A percentile compares a stretch with the other conserved stretches of the same genome.
Conservation (phyloP, 2,329 filamentous ascomycete genomes). For the Hypoxylon sp. region DNA sequence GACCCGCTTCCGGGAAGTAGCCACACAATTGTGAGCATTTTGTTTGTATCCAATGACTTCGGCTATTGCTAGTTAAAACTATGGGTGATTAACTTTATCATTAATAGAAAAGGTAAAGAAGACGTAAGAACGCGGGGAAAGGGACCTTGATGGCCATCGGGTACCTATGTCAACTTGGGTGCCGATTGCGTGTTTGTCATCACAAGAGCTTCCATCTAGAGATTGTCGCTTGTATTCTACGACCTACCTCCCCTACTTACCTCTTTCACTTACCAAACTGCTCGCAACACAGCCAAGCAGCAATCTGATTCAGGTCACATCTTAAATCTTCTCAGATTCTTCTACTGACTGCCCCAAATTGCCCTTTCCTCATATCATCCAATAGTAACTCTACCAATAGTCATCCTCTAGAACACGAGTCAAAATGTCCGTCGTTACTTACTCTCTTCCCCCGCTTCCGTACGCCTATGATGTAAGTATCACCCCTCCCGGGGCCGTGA, state of each 20-base stretch:
- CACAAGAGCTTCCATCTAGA: slow-evolving; percentile 17
- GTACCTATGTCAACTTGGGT: slow-evolving; percentile 10
- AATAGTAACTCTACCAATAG: neutral
- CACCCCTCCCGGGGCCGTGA: neutral
- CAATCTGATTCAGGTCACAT: neutral
- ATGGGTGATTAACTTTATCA: slow-evolving; percentile 1
- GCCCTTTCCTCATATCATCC: neutral
- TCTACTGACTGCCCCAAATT: neutral
- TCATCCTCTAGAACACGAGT: slow-evolving; percentile 14
- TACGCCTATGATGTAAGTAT: slow-evolving; percentile 78
- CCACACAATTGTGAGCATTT: slow-evolving; percentile 15
- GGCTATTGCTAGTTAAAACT: neutral
- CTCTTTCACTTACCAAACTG: slow-evolving; percentile 9
- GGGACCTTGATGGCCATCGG: slow-evolving; percentile 39
- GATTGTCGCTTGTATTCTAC: slow-evolving; percentile 15
- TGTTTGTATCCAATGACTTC: neutral
- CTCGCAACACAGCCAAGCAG: slow-evolving; percentile 2
- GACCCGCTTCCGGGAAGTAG: slow-evolving; percentile 33
- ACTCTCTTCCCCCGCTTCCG: slow-evolving; percentile 75
- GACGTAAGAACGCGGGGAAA: slow-evolving; percentile 28
- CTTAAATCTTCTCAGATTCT: neutral
- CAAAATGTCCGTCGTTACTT: slow-evolving; percentile 62
- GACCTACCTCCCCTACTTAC: neutral
- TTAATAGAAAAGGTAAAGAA: slow-evolving; percentile 1
- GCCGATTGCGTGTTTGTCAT: slow-evolving; percentile 24